phyloP scores from a whole-genome alignment of 192 early-diverging fungal genomes.

The Linnemannia schmuckeri region DNA sequence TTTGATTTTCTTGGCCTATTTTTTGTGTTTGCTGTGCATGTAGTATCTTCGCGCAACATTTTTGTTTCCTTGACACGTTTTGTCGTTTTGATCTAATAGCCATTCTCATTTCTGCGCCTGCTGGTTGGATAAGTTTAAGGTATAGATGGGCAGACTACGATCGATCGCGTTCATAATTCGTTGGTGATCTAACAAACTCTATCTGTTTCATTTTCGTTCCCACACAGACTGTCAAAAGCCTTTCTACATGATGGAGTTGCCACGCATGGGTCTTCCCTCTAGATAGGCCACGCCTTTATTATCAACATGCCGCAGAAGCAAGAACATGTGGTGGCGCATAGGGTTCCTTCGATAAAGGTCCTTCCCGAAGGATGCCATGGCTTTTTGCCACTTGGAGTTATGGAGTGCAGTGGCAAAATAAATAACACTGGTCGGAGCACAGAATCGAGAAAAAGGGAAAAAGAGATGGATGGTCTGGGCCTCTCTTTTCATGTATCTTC shows the following conservation, averaged over 20 bases:
- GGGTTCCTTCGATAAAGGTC: background rate
- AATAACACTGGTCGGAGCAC: background rate
- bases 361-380: background rate
- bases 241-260: too few species aligned
- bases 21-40: background rate
- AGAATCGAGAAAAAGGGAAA: background rate
- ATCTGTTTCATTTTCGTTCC: background rate
- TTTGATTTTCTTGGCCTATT: background rate
- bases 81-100: too few species aligned
- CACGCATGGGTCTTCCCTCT: background rate
- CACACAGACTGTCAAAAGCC: background rate
- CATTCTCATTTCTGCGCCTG: too few species aligned
- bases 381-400: background rate
- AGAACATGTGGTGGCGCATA: background rate
- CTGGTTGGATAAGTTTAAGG: background rate
- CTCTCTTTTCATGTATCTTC: background rate
- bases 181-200: background rate
- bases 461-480: background rate
- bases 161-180: background rate
- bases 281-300: too few species aligned
- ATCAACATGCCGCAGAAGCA: background rate
- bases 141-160: background rate
- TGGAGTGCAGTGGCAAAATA: conserved; percentile 6
- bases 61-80: background rate
- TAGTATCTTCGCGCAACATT: background rate